Base-by-base conservation (phyloP, 2,329 filamentous ascomycete species). In the Pyricularia sp. region DNA sequence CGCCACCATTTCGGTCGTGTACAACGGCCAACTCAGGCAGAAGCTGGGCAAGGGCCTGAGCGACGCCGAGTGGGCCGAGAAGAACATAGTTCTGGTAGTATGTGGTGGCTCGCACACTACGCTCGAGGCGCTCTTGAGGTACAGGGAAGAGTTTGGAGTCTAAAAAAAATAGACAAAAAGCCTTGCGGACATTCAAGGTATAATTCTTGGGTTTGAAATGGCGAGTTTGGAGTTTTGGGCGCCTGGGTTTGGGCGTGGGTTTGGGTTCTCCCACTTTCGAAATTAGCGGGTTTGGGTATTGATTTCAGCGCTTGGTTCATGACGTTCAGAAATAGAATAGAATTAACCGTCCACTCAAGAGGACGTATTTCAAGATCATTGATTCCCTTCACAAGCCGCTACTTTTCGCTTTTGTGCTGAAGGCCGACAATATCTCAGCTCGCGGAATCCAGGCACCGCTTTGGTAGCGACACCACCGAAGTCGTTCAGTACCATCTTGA, bases 41-140 rank as follows among this genome's bases (percentile, higher is more conserved):
- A 79, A 87, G 11, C 79, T 93, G 0, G 86, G 90, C 0, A 74
- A 78, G 65, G 81, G 78, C 0, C 67, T 86, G 67, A 77, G 78
- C 0, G 85, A 87, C 36, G 84, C 85, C 42, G 84, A 92, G 71
- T 89, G 85, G 79, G 81, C 82, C 0, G 80, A 85, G 69, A 90
- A 88, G 76, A 92, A 92, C 72, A 86, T 97, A 6, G 93, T 97
- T 1, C 82, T 97, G 68, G 84, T 97, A 28, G 88, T 97, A 7
- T 98, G 94, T 75, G 94, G 94, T 64, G 92, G 91, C 4, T 89
- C 85, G 26, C 88, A 88, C 76, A 85, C 92, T 50, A 87, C 85
- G 2, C 77, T 90, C 70, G 84, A 86, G 50, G 84, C 89, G 75
- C 79, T 93, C 68, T 80, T 82, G 68, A 81, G 80, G 69, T 93